phyloP scores from a whole-genome alignment of 257 asterid genomes.

The Gentiana dahurica region DNA sequence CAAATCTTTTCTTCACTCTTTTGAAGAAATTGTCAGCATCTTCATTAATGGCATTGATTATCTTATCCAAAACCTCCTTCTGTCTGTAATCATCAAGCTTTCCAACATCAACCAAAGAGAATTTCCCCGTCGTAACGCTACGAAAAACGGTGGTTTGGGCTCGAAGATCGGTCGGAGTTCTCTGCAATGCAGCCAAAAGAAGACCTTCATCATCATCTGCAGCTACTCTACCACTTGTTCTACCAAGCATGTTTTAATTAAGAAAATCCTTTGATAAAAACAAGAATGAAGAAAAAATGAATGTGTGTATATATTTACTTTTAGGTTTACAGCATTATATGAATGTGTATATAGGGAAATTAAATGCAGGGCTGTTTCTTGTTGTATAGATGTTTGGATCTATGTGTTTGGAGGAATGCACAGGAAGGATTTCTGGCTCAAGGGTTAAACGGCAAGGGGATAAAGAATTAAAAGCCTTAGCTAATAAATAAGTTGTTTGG shows the following conservation, averaged over 20 bases:
- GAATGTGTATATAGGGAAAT: too few relatives aligned
- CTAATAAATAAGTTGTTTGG: too few relatives aligned
- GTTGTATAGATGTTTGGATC: too few relatives aligned
- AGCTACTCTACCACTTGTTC: slow-evolving; percentile 12
- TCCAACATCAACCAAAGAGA: slow-evolving; percentile 51
- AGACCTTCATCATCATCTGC: slow-evolving; percentile 62
- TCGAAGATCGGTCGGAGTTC: slow-evolving; percentile 55
- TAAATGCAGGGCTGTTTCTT: too few relatives aligned
- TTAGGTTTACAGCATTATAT: too few relatives aligned
- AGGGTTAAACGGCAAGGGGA: too few relatives aligned
- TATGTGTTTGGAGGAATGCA: too few relatives aligned
- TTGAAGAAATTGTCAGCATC: slow-evolving; percentile 46
- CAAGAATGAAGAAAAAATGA: too few relatives aligned
- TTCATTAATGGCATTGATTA: slow-evolving; percentile 39
- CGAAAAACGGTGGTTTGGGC: slow-evolving; percentile 49
- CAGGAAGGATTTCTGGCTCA: too few relatives aligned
- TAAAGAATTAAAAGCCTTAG: too few relatives aligned
- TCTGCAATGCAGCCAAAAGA: slow-evolving; percentile 54
- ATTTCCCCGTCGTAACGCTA: slow-evolving; percentile 31
- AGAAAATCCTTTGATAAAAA: too few relatives aligned
- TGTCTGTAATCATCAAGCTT: slow-evolving; percentile 36
- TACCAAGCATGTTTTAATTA: slow-evolving; percentile 18
- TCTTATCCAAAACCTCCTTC: slow-evolving; percentile 43
- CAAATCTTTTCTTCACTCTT: slow-evolving; percentile 73
- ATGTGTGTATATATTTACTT: too few relatives aligned